Evolutionary conservation across 345 rosid genomes (phyloP), one percentile per base, ranked within the genome.

Genomic region (Eucalyptus virginea): DNA sequence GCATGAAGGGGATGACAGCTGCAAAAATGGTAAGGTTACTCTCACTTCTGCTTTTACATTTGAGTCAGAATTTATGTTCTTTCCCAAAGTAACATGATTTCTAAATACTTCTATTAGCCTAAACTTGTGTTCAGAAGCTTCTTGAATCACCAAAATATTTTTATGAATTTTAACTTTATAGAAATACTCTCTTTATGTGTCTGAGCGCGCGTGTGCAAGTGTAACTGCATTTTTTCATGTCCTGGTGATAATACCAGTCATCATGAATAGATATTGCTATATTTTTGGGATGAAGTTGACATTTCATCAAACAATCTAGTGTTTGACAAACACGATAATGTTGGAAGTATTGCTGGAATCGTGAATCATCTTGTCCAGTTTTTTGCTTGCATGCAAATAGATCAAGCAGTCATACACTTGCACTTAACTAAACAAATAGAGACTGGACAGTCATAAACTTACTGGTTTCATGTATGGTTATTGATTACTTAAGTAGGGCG

Each of bases 1-100:
- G 94, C 88, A 89, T 88, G 88, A 94, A 87, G 88, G 95, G 91
- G 89, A 47, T 91, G 44, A 77, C 91, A 77, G 86, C 93, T 88
- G 83, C 92, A 88, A 94, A 90, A 90, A 90, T 60, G 92, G 99
- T 97, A 93, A 88, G 91, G 88, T 90, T 80, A 50, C 80, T 86
- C 40, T 86, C 18, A 47, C 21, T 40, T 81, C 34, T 40, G 49
- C 60, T 60, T n/a, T 51, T 19, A 86, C 81, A 49, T 50, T 52
- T 52, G 65, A 88, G 86, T 52, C 62, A 26, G 56, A 86, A 77
- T 37, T 40, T 37, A 40, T 77, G 17, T 86, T 86, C 40, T 86
- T 86, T 45, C 16, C 87, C 65, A n/a, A 49, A 86, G 44, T 47
- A 15, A 54, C 40, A 17, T 86, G 87, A 51, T 86, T 86, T 50